Evolutionary conservation across 495 filamentous ascomycete species (phyloP).

Genomic region (Annulohypoxylon maeteangense): DNA sequence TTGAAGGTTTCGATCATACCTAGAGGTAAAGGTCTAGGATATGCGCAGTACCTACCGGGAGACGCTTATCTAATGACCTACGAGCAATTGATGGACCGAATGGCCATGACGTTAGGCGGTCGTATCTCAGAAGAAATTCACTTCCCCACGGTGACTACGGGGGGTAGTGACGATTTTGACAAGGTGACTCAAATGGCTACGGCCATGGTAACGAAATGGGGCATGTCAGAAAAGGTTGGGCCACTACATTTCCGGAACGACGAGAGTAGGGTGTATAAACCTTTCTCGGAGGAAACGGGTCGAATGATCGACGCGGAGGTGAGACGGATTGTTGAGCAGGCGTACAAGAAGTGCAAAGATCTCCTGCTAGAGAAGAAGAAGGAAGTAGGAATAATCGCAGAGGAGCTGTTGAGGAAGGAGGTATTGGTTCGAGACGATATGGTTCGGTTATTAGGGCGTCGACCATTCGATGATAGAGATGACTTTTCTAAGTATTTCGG

Average conservation of each 20-base stretch:
- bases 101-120: constrained; percentile 98
- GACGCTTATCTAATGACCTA: constrained; percentile 95
- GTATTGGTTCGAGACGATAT: constrained; percentile 90
- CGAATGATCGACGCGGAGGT: constrained; percentile 92
- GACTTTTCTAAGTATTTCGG: constrained; percentile 96
- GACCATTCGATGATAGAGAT: constrained; percentile 82
- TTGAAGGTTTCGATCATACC: constrained; percentile 99
- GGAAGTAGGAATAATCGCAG: constrained; percentile 88
- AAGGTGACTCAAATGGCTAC: constrained; percentile 97
- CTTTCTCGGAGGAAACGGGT: constrained; percentile 93
- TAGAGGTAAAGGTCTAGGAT: constrained; percentile 91
- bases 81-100: constrained; percentile 97
- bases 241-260: constrained; percentile 89
- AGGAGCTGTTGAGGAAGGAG: constrained; percentile 93
- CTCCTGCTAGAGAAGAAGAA: constrained; percentile 86
- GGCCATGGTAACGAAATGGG: constrained; percentile 97
- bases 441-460: constrained; percentile 82
- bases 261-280: constrained; percentile 84
- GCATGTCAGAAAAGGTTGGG: constrained; percentile 93
- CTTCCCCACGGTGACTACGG: constrained; percentile 94
- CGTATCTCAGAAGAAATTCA: constrained; percentile 95
- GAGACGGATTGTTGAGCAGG: constrained; percentile 85
- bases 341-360: constrained; percentile 88
- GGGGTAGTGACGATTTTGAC: constrained; percentile 96
- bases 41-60: constrained; percentile 95